Conservation (phyloP, 176 grass and related monocot genomes). For the Cocos nucifera region DNA sequence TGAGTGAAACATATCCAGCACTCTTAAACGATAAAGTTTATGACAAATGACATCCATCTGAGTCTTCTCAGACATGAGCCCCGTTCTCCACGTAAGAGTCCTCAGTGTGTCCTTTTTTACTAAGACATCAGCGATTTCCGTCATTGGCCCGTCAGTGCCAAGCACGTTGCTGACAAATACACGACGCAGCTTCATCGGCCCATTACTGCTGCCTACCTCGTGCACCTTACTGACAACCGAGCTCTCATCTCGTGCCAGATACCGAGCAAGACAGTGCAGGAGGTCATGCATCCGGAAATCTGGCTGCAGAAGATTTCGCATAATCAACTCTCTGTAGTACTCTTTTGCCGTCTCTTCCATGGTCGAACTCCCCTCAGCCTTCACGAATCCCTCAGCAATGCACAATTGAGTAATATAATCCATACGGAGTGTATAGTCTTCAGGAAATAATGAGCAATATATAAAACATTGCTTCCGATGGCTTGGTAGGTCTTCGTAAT, state of each 20-base stretch:
- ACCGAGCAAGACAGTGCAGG: slow-evolving; percentile 40
- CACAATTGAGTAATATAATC: slow-evolving; percentile 29
- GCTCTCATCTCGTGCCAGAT: slow-evolving; percentile 37
- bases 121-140: slow-evolving; percentile 24
- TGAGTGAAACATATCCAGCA: slow-evolving; percentile 58
- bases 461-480: slow-evolving; percentile 71
- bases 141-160: not conserved
- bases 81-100: slow-evolving; percentile 14
- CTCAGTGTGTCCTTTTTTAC: slow-evolving; percentile 40
- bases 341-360: not conserved
- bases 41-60: slow-evolving; percentile 25
- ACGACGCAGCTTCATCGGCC: slow-evolving; percentile 16
- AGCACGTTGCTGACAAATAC: slow-evolving; percentile 22
- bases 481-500: slow-evolving; percentile 29
- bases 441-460: slow-evolving; percentile 56
- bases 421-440: not conserved
- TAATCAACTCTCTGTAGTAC: not conserved
- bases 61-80: slow-evolving; percentile 30
- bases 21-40: slow-evolving; percentile 30
- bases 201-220: slow-evolving; percentile 17
- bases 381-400: slow-evolving; percentile 50
- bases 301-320: slow-evolving; percentile 47
- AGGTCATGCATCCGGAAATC: slow-evolving; percentile 44
- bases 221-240: not conserved
- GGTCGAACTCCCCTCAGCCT: slow-evolving; percentile 17